phyloP scores from a whole-genome alignment of 345 rosid species.

The Turritis glabra region DNA sequence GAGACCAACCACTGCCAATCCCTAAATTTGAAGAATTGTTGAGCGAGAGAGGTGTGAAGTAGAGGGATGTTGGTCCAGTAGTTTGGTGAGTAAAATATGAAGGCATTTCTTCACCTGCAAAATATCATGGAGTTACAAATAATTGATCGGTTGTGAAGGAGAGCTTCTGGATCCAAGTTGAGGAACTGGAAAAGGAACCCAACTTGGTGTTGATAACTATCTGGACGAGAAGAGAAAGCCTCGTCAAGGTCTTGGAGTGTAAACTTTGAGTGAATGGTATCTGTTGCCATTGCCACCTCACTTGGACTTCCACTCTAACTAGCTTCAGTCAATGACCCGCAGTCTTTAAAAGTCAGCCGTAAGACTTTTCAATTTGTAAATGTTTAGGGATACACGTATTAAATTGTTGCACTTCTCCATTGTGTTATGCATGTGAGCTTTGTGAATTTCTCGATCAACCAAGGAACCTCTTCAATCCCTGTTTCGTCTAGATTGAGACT shows the following conservation, averaged over 20 bases:
- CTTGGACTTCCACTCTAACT: neutral
- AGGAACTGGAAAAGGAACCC: neutral
- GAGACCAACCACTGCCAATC: neutral
- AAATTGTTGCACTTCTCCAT: neutral
- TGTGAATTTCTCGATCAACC: neutral
- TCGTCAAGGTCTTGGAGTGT: neutral
- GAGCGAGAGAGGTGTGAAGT: neutral
- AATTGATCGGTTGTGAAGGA: neutral
- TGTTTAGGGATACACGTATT: neutral
- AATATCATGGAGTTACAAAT: neutral
- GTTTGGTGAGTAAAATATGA: neutral
- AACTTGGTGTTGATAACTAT: too few relatives aligned
- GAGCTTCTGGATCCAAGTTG: neutral
- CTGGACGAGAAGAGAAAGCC: neutral
- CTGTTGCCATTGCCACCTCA: neutral
- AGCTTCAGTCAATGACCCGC: neutral
- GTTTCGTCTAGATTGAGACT: neutral
- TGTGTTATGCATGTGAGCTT: neutral
- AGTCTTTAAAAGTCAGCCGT: neutral
- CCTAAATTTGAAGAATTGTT: neutral
- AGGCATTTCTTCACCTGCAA: neutral
- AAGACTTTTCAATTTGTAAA: neutral
- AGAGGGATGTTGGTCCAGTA: neutral
- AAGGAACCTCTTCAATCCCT: conserved; percentile 3
- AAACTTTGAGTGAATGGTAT: neutral